Base-by-base conservation (phyloP, 805 yeast species). In the Lachancea cidri region DNA sequence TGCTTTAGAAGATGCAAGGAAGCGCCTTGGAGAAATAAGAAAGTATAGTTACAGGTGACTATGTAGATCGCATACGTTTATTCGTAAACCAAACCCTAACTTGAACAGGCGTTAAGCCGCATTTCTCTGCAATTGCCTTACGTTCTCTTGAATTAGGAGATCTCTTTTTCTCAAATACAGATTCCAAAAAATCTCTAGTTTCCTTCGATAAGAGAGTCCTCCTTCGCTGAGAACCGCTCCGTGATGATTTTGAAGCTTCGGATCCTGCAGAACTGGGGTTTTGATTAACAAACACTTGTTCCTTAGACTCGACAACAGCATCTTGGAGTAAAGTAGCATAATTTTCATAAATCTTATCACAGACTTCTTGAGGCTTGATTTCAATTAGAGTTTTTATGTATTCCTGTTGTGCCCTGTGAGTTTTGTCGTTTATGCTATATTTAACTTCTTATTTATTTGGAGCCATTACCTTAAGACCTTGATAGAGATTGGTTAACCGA, bases 21-120 rank as follows among this genome's bases (percentile, higher is more conserved):
- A 84, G 65, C 76, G 84, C 53, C 68, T 87, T 46, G 93, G 94
- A 20, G 94, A 85, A 50, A 87, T 88, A 46, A 71, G 96, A 60
- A 83, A 83, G 61, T 78, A 74, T 22, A 22, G 27, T 11, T 87
- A 87, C 60, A 70, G n/a, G n/a, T n/a, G n/a, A n/a, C n/a, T n/a
- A n/a, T n/a, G n/a, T n/a, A n/a, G n/a, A n/a, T n/a, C n/a, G n/a
- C n/a, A n/a, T n/a, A n/a, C n/a, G n/a, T n/a, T n/a, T n/a, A n/a
- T 44, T 46, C 31, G 36, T 25, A 34, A 46, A 46, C 58, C 58
- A 53, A 22, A 50, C 48, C 39, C 55, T 48, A 17, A 53, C 58
- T 42, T 53, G 56, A 29, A 44, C 39, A 19, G 54, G 49, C 22
- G 51, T 46, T 29, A 53, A 39, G 24, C 49, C 50, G 45, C 54